Evolutionary conservation across 2,329 filamentous ascomycete genomes (phyloP).

Genomic region (Sarocladium oryzae): DNA sequence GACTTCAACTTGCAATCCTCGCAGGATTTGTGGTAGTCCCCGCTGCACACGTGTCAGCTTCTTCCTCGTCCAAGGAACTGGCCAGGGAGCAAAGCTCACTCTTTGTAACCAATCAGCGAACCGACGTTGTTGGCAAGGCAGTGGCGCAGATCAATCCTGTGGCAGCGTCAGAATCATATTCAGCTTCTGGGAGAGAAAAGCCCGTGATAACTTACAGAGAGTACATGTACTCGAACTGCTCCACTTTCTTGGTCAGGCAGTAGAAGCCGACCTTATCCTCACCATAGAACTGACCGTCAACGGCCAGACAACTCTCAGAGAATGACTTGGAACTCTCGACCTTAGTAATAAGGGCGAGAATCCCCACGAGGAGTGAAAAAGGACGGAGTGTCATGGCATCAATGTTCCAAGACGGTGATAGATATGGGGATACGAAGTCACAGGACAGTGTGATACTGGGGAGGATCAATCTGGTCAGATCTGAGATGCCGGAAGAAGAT

Average conservation of each 20-base stretch:
- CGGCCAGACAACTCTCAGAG: conserved; percentile 10
- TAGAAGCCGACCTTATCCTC: conserved; percentile 10
- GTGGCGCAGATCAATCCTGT: conserved; percentile 10
- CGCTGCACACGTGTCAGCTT: neutral
- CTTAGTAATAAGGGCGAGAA: neutral
- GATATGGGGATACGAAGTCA: too few species aligned
- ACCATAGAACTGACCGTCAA: conserved; percentile 11
- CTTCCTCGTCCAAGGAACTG: neutral
- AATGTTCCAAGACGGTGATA: neutral
- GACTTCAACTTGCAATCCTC: conserved; percentile 7
- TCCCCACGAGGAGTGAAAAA: neutral
- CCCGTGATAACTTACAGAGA: neutral
- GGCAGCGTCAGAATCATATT: neutral
- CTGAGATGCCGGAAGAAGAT: neutral
- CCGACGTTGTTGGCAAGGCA: conserved; percentile 9
- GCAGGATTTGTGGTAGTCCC: conserved; percentile 9
- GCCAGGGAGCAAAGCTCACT: neutral
- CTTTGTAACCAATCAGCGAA: conserved; percentile 8
- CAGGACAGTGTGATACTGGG: too few species aligned
- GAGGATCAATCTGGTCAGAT: too few species aligned
- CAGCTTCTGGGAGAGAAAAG: neutral
- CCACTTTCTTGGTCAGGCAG: conserved; percentile 7
- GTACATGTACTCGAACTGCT: conserved; percentile 9
- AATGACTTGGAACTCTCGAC: neutral
- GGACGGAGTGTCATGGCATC: neutral